Conservation (phyloP, 2,329 filamentous ascomycete species). For the Tolypocladium endophyticum region DNA sequence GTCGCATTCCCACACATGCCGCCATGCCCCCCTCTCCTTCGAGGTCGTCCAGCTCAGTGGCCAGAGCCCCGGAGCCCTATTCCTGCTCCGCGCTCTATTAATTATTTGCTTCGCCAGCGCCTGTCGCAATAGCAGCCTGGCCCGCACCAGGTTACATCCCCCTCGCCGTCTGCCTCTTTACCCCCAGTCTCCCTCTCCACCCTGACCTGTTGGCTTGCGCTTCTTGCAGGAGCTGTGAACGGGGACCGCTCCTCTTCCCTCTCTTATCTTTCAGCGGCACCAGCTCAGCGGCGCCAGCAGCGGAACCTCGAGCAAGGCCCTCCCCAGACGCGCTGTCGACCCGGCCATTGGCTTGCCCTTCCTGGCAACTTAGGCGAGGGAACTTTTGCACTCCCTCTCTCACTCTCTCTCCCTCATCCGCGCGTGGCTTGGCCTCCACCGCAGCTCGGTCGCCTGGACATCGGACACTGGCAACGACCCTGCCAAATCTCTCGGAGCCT, state of each 20-base stretch:
- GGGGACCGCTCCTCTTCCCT: not conserved
- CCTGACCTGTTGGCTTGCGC: not conserved
- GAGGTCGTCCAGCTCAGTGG: conserved; percentile 14
- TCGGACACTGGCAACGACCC: conserved; percentile 1
- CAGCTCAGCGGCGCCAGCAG: not conserved
- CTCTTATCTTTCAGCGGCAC: not conserved
- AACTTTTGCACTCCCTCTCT: conserved; percentile 27
- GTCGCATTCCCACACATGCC: conserved; percentile 22
- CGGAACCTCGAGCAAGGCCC: conserved; percentile 11
- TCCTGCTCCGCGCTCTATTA: conserved; percentile 5
- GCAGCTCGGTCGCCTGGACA: conserved; percentile 4
- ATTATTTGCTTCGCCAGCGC: conserved; percentile 7
- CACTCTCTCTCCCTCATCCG: conserved; percentile 15
- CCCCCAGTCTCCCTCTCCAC: conserved; percentile 6
- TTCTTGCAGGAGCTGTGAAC: not conserved
- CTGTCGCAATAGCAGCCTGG: conserved; percentile 8
- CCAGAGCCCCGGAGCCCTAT: conserved; percentile 7
- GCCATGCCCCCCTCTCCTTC: conserved; percentile 10
- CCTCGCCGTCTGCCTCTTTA: conserved; percentile 4
- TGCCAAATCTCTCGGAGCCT: conserved; percentile 4
- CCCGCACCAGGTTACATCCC: conserved; percentile 12
- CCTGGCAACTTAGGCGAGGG: conserved; percentile 24
- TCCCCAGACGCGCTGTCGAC: conserved; percentile 11
- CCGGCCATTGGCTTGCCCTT: conserved; percentile 23
- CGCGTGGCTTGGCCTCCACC: conserved; percentile 22